These are phyloP conservation scores for Fusarium poae DNA, from an alignment of 2,329 filamentous ascomycete species.

Conservation along the genomic window DNA sequence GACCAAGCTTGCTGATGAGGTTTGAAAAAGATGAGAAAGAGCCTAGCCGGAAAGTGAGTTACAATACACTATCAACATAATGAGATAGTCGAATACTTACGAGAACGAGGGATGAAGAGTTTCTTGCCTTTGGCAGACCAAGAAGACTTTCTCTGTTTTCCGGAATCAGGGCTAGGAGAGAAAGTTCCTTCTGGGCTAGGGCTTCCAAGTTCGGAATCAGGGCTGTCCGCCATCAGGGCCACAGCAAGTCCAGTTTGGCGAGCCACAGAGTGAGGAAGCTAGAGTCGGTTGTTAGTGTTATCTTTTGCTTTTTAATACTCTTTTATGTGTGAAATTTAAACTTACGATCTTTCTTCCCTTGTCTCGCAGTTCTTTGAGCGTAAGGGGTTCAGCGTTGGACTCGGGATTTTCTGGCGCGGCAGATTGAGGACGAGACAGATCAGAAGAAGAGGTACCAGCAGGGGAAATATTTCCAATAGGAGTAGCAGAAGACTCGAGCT, in stretches of 20 bases:
- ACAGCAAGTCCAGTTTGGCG: background rate
- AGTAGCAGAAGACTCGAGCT: background rate
- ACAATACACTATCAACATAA: background rate
- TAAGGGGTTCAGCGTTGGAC: background rate
- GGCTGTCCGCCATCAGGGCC: background rate
- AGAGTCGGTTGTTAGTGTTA: background rate
- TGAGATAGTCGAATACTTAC: conserved; percentile 1
- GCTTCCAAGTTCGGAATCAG: background rate
- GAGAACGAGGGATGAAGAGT: background rate
- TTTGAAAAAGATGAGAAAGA: conserved; percentile 12
- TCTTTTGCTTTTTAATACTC: too few species aligned
- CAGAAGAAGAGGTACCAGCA: background rate
- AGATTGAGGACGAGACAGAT: background rate
- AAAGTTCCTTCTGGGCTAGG: conserved; percentile 7
- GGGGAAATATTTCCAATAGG: background rate
- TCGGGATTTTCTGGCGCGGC: background rate
- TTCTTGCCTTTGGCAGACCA: background rate
- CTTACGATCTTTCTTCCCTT: conserved; percentile 10
- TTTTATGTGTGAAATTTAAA: background rate
- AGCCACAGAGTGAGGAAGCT: conserved; percentile 1
- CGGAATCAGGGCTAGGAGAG: background rate
- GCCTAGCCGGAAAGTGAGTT: conserved; percentile 3
- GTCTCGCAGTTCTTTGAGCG: background rate
- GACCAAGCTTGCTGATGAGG: background rate
- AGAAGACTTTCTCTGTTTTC: background rate